A percentile compares a stretch with the other conserved stretches of the same genome.
These are phyloP conservation scores for Tolypocladium album DNA, from an alignment of 2,329 filamentous ascomycete species.

Conservation along the genomic window DNA sequence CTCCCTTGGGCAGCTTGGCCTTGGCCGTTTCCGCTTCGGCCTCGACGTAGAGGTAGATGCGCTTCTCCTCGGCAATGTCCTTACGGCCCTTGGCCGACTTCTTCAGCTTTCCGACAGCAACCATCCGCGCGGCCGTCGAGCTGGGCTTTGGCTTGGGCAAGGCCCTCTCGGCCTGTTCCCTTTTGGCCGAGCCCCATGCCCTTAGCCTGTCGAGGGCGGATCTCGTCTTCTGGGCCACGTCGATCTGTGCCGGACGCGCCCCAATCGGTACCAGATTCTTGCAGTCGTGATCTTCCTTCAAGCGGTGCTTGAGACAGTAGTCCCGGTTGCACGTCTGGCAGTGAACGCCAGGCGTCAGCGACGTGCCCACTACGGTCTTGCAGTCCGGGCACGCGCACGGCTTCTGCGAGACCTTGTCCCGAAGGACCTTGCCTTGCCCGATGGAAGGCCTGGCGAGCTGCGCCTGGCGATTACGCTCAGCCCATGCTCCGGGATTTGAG, in stretches of 20 bases:
- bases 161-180: constrained; percentile 45
- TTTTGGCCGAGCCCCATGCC: constrained; percentile 71
- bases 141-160: constrained; percentile 54
- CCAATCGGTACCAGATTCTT: constrained; percentile 55
- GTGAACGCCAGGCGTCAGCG: constrained; percentile 57
- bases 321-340: constrained; percentile 60
- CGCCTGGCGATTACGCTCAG: constrained; percentile 42
- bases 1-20: constrained; percentile 70
- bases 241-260: constrained; percentile 32
- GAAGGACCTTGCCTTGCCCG: constrained; percentile 42
- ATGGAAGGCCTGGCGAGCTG: constrained; percentile 42
- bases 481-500: constrained; percentile 50
- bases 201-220: constrained; percentile 68
- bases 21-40: constrained; percentile 79
- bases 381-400: constrained; percentile 57
- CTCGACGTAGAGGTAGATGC: constrained; percentile 86
- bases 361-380: constrained; percentile 61
- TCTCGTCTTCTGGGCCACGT: constrained; percentile 51
- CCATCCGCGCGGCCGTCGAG: constrained; percentile 51
- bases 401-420: constrained; percentile 47
- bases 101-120: constrained; percentile 70
- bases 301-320: constrained; percentile 69
- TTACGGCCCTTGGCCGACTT: constrained; percentile 82
- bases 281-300: constrained; percentile 78
- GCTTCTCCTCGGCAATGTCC: constrained; percentile 68